Conservation (phyloP, 1,139 yeast genomes). For the Barnettozyma hawaiiensis region DNA sequence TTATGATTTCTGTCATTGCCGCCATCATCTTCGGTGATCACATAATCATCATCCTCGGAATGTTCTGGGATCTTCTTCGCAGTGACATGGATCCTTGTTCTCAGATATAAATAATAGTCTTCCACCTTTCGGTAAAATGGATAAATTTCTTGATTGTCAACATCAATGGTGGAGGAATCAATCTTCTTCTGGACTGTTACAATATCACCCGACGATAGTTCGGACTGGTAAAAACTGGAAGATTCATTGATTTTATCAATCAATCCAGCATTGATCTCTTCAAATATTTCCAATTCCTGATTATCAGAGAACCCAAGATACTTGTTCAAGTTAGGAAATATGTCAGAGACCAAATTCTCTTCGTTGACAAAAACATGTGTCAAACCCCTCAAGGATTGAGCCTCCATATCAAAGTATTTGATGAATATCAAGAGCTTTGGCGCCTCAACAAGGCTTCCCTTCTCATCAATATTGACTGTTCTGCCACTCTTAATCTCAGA, state of each 20-base stretch:
- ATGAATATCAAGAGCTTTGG: constrained; percentile 50
- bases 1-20: constrained; percentile 18
- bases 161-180: constrained; percentile 16
- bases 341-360: constrained; percentile 39
- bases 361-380: constrained; percentile 57
- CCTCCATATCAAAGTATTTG: constrained; percentile 59
- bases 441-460: constrained; percentile 28
- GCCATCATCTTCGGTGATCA: constrained; percentile 31
- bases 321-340: constrained; percentile 40
- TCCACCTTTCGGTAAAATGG: constrained; percentile 34
- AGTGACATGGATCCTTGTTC: constrained; percentile 58
- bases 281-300: constrained; percentile 46
- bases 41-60: constrained; percentile 48
- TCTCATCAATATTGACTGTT: constrained; percentile 7
- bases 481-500: constrained; percentile 5
- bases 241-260: constrained; percentile 38
- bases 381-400: constrained; percentile 54
- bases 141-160: constrained; percentile 19
- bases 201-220: constrained; percentile 76
- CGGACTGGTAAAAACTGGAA: constrained; percentile 52
- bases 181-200: constrained; percentile 47
- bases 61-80: constrained; percentile 45
- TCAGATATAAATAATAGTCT: constrained; percentile 58
- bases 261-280: constrained; percentile 65
- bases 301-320: constrained; percentile 41